Base-by-base conservation (phyloP, 208 protist species). In the Crithidia bombi region DNA sequence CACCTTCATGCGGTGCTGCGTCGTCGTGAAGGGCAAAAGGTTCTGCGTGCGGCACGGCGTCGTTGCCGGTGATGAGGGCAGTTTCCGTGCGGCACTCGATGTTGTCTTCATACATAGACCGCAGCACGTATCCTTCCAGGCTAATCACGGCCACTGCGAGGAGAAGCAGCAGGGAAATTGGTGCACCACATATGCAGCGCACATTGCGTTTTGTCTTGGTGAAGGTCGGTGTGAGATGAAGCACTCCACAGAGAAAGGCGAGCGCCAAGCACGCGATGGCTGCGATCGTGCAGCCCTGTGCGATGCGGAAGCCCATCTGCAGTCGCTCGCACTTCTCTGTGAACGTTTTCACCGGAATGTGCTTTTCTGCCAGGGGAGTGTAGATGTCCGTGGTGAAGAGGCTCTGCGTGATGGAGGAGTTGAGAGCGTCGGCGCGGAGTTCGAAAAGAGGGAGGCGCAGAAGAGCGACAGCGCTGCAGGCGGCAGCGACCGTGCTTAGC, bases 351-450 rank as follows among this genome's bases (percentile, higher is more conserved):
- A 64, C 68, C 19, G 38, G 17, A 2, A 70, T 17, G 41, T 79
- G 68, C 39, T 66, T 68, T 30, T 83, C 72, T 0, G 17, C 55
- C 3, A 39, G 25, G 9, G 78, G 73, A 7, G 73, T 80, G 57
- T 74, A 74, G 9, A 83, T 59, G 54, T 69, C 46, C 3, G 79
- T 80, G 36, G 68, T 71, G 56, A 64, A 84, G 9, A 84, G 55
- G 0, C 39, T 65, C 51, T 84, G 79, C 19, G 61, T 69, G 47
- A 84, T 73, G 38, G 74, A 75, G 46, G 67, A 67, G 35, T 69
- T 65, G 23, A 72, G 9, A 19, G 26, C n/a, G 36, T 59, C 54
- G 30, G 69, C 15, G 36, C 26, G 3, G n/a, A 80, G 54, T 3
- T 14, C 10, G 35, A 76, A 80, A 17, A 84, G 5, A 12, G 79